Base-by-base conservation (phyloP, 2,329 filamentous ascomycete genomes). In the Paecilomyces sp. region DNA sequence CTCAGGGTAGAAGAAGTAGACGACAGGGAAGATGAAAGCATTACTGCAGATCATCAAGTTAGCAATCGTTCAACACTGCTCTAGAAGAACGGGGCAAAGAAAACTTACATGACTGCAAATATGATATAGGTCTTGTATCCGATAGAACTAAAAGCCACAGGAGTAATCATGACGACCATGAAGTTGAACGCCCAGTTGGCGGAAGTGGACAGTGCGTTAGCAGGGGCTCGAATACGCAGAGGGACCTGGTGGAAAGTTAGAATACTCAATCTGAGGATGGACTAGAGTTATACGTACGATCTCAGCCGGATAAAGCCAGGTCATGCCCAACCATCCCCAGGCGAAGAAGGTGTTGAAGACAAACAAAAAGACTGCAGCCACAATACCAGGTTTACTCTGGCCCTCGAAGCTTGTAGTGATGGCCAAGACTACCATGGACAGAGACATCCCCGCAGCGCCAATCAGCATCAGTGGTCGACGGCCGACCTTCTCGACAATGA, bases 381-480 rank as follows among this genome's bases (percentile, higher is more conserved):
- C 77, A 52, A 79, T 75, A 56, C 77, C 76, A 2, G 77, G 70
- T 15, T 66, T 62, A 5, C 65, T 72, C 24, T 74, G 68, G n/a
- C 72, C 67, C 25, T 72, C 62, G 55, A 73, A 77, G 25, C 70
- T 71, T 30, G 67, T 75, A n/a, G 66, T 70, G 33, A 77, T 68
- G 5, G 78, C 76, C 3, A 82, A 68, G 25, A 90, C 80, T 1
- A 85, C 82, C 88, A 91, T 90, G 57, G 83, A 85, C 1, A 81
- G 69, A 41, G 84, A 85, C 77, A 87, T 86, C 0, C 85, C 85
- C 34, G 83, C 75, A 0, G 85, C 84, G 57, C 88, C 88, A 63
- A 90, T 84, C 18, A 91, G 74, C 87, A 92, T 91, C 61, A 91
- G 81, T 67, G 84, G 83, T 18, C 88, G 82, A 30, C 89, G 77